Conservation (phyloP, 306 rosid genomes). For the Rosa chinensis region DNA sequence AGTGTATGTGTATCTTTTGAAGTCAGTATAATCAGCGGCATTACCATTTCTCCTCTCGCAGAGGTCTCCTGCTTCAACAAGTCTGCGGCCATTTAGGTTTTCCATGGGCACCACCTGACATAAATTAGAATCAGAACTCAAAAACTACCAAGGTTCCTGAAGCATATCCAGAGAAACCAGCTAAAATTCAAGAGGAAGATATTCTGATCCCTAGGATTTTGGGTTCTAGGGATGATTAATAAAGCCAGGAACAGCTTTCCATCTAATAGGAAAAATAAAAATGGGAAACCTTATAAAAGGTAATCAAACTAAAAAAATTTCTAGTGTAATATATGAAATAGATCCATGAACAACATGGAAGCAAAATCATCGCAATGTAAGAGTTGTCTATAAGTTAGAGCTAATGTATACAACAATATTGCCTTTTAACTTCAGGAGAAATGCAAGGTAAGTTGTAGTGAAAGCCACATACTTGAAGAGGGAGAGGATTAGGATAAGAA, state of each 20-base stretch:
- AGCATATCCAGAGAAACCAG: not conserved
- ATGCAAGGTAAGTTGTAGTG: not conserved
- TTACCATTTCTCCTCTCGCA: constrained; percentile 98
- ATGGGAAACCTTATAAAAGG: not conserved
- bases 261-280: not conserved
- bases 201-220: not conserved
- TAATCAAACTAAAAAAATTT: not conserved
- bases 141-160: constrained; percentile 13
- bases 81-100: constrained; percentile 82
- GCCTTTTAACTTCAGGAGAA: not conserved
- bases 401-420: not conserved
- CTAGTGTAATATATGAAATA: not conserved
- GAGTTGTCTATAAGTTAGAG: not conserved
- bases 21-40: constrained; percentile 24
- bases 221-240: not conserved
- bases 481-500: not conserved
- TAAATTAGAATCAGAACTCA: constrained; percentile 28
- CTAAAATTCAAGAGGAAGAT: not conserved
- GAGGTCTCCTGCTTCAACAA: constrained; percentile 86
- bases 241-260: not conserved
- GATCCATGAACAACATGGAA: constrained; percentile 6
- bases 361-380: not conserved
- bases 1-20: not conserved
- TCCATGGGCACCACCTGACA: constrained; percentile 93
- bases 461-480: not conserved